Percentiles rank a stretch among this genome's conserved stretches.
Evolutionary conservation across 1,139 yeast genomes (phyloP).

Genomic region (Zygoascus hellenicus): DNA sequence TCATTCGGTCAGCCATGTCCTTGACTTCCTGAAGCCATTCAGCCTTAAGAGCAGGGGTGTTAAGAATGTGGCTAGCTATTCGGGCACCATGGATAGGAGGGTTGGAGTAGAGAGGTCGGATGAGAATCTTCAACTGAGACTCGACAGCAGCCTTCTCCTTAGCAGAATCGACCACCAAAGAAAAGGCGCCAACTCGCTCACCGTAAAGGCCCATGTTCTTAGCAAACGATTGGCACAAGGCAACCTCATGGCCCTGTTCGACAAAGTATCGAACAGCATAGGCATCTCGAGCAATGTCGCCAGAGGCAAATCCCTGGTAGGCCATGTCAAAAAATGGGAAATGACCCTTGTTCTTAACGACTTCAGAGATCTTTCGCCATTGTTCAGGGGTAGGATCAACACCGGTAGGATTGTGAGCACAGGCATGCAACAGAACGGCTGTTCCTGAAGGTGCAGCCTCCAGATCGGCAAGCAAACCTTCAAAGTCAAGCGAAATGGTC

Average conservation of each 20-base stretch:
- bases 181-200: conserved; percentile 93
- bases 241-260: conserved; percentile 41
- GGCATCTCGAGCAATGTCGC: conserved; percentile 77
- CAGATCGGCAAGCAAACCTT: conserved; percentile 64
- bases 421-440: conserved; percentile 80
- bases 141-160: conserved; percentile 42
- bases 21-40: conserved; percentile 87
- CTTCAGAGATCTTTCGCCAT: conserved; percentile 69
- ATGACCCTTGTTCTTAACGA: conserved; percentile 56
- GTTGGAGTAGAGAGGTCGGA: conserved; percentile 82
- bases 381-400: conserved; percentile 84
- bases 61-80: conserved; percentile 72
- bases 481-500: conserved; percentile 57
- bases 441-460: conserved; percentile 70
- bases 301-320: conserved; percentile 95
- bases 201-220: conserved; percentile 98
- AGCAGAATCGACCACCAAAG: conserved; percentile 33
- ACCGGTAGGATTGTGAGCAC: conserved; percentile 98
- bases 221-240: conserved; percentile 91
- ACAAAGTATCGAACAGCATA: conserved; percentile 82
- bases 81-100: conserved; percentile 98
- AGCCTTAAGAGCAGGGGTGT: conserved; percentile 52
- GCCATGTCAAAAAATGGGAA: conserved; percentile 92
- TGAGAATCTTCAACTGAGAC: conserved; percentile 73
- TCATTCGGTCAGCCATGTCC: conserved; percentile 84